These are phyloP conservation scores for Auriculariales sp. DNA, from an alignment of 768 basidiomycete species.

Conservation along the genomic window DNA sequence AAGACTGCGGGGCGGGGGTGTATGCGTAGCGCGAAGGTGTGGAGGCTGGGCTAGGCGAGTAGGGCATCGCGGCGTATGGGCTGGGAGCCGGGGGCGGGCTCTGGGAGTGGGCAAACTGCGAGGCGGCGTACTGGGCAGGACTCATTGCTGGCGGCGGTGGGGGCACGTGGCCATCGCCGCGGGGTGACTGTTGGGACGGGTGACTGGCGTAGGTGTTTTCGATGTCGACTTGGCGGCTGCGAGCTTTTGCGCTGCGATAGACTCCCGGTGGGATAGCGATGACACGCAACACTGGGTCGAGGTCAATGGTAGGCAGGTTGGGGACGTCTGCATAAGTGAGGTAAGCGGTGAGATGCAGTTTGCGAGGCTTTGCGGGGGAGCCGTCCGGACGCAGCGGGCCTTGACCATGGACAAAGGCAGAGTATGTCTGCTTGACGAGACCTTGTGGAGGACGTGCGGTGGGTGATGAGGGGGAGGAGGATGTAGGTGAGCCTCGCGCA, in stretches of 20 bases:
- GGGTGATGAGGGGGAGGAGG: too few species aligned
- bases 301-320: slow-evolving; percentile 31
- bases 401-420: slow-evolving; percentile 36
- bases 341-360: slow-evolving; percentile 54
- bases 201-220: slow-evolving; percentile 2
- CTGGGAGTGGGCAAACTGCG: not conserved
- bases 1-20: not conserved
- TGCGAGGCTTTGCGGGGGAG: slow-evolving; percentile 35
- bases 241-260: slow-evolving; percentile 30
- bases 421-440: slow-evolving; percentile 60
- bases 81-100: not conserved
- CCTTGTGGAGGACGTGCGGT: slow-evolving; percentile 31
- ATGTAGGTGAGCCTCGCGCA: slow-evolving; percentile 27
- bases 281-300: slow-evolving; percentile 26
- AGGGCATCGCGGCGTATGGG: not conserved
- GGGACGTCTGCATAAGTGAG: slow-evolving; percentile 35
- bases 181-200: slow-evolving; percentile 1
- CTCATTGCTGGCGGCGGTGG: slow-evolving; percentile 9
- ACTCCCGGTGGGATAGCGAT: slow-evolving; percentile 33
- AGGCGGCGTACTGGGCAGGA: slow-evolving; percentile 11
- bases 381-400: too few species aligned
- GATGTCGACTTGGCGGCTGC: slow-evolving; percentile 21
- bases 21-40: not conserved
- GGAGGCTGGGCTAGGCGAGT: not conserved
- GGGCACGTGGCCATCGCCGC: not conserved